phyloP scores from a whole-genome alignment of 345 rosid genomes.

The Eucalyptus erythrocorys region DNA sequence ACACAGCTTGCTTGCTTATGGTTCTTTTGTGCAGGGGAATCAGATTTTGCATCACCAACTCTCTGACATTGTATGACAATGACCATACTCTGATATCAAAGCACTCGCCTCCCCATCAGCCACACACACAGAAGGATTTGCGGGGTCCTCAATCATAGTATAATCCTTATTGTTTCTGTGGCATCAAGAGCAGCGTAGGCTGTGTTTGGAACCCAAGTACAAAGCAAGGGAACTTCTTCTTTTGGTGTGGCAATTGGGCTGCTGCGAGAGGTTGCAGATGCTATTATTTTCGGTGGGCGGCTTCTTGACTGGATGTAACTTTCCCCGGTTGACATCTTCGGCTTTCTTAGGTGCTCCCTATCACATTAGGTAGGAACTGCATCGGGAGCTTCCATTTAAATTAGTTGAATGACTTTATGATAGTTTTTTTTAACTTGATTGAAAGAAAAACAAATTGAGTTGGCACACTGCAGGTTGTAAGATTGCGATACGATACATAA shows the following conservation, averaged over 20 bases:
- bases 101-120: not conserved
- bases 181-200: slow-evolving; percentile 18
- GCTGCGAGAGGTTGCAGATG: slow-evolving; percentile 15
- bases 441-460: not conserved
- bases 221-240: slow-evolving; percentile 21
- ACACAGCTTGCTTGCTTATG: slow-evolving; percentile 27
- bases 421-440: not conserved
- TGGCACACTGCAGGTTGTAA: not conserved
- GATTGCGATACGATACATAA: not conserved
- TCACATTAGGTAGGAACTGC: not conserved
- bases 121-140: slow-evolving; percentile 1
- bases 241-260: slow-evolving; percentile 36
- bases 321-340: not conserved
- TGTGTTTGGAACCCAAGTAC: slow-evolving; percentile 23
- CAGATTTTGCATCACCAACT: slow-evolving; percentile 22
- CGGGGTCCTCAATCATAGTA: slow-evolving; percentile 2
- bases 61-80: slow-evolving; percentile 12
- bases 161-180: slow-evolving; percentile 25
- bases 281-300: slow-evolving; percentile 24
- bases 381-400: not conserved
- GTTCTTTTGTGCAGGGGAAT: slow-evolving; percentile 21
- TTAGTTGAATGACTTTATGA: not conserved
- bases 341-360: not conserved
- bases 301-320: slow-evolving; percentile 6
- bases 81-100: slow-evolving; percentile 3